phyloP scores from a whole-genome alignment of 805 yeast genomes.

The Henningerozyma blattae region DNA sequence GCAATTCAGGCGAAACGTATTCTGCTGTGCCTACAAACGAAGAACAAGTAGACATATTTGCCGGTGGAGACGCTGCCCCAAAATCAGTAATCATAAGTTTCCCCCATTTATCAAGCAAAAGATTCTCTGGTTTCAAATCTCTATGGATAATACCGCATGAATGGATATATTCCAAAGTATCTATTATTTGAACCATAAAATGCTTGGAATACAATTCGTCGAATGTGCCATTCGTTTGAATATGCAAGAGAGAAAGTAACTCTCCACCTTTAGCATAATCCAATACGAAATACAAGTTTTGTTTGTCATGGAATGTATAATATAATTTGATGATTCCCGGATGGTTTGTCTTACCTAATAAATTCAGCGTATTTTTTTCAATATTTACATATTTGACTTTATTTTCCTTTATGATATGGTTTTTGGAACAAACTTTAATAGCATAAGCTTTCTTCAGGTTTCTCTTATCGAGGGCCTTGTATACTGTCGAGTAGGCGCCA shows the following conservation, averaged over 20 bases:
- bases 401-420: constrained; percentile 87
- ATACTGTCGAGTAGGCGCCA: constrained; percentile 93
- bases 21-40: constrained; percentile 98
- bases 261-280: constrained; percentile 97
- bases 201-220: constrained; percentile 66
- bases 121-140: constrained; percentile 91
- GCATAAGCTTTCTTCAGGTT: constrained; percentile 48
- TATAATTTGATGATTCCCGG: constrained; percentile 89
- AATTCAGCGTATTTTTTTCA: constrained; percentile 79
- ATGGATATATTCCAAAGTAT: constrained; percentile 83
- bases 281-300: constrained; percentile 77
- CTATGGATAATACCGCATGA: constrained; percentile 83
- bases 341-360: constrained; percentile 63
- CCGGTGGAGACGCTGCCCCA: constrained; percentile 75
- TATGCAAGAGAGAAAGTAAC: constrained; percentile 60
- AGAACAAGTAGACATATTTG: constrained; percentile 25
- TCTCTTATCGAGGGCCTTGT: constrained; percentile 70
- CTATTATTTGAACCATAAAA: constrained; percentile 79
- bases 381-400: constrained; percentile 93
- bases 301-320: constrained; percentile 90
- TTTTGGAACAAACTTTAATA: constrained; percentile 79
- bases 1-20: constrained; percentile 85
- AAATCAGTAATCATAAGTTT: constrained; percentile 89
- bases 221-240: constrained; percentile 51
- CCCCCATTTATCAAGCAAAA: constrained; percentile 73